Evolutionary conservation across 768 basidiomycete species (phyloP).

Genomic region (Sutorius australiensis): DNA sequence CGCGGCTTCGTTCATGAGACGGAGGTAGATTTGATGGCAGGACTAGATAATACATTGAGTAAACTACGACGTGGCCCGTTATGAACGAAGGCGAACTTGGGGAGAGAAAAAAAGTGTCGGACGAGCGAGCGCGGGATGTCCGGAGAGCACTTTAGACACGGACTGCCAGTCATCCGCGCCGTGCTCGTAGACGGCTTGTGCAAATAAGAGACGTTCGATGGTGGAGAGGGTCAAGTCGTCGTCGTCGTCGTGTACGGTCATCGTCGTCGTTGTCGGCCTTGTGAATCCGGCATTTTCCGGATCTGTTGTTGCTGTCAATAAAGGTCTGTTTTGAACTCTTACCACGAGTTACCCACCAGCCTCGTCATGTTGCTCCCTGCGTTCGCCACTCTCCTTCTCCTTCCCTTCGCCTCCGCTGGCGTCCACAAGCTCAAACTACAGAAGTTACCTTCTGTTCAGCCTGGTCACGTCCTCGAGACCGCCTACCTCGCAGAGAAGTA

Average conservation of each 20-base stretch:
- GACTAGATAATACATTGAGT: constrained; percentile 42
- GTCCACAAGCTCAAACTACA: constrained; percentile 87
- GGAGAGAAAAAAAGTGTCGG: constrained; percentile 66
- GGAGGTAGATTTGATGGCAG: constrained; percentile 62
- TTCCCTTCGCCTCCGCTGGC: constrained; percentile 49
- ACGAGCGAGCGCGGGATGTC: constrained; percentile 65
- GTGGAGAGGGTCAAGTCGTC: constrained; percentile 25
- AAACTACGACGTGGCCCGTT: constrained; percentile 11
- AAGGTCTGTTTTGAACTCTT: constrained; percentile 12
- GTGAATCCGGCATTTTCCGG: constrained; percentile 22
- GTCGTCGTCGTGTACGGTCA: constrained; percentile 5
- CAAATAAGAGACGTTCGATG: constrained; percentile 74
- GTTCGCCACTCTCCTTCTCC: constrained; percentile 37
- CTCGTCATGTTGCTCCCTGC: constrained; percentile 42
- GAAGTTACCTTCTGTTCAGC: constrained; percentile 65
- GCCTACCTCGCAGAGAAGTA: constrained; percentile 96
- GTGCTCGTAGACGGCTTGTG: constrained; percentile 83
- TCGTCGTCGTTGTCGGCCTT: constrained; percentile 14
- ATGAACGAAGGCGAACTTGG: constrained; percentile 43
- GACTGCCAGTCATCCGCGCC: constrained; percentile 67
- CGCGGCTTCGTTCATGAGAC: constrained; percentile 65
- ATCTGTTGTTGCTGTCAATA: constrained; percentile 15
- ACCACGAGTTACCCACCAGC: constrained; percentile 15
- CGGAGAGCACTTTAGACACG: constrained; percentile 61
- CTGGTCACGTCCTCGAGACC: constrained; percentile 65